Percentiles rank a stretch among this genome's conserved stretches.
Conservation (phyloP, 306 rosid genomes). For the Castanea sativa region DNA sequence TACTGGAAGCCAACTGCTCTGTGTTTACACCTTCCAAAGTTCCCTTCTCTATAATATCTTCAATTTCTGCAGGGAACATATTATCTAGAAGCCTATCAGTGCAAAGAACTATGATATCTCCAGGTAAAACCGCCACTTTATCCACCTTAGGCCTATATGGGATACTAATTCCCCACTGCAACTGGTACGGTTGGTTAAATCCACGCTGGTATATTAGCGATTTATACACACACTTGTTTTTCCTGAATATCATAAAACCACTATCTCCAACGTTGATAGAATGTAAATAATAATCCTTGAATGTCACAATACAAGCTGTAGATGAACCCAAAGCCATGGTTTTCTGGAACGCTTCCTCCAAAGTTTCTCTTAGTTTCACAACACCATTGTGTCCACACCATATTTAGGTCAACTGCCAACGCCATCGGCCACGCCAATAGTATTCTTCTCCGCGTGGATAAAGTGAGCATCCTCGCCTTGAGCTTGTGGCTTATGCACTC, state of each 20-base stretch:
- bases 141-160: background rate
- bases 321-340: conserved; percentile 9
- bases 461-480: conserved; percentile 20
- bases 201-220: conserved; percentile 2
- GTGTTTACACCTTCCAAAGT: background rate
- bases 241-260: conserved; percentile 28
- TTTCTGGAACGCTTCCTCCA: conserved; percentile 1
- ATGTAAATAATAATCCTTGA: background rate
- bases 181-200: conserved; percentile 4
- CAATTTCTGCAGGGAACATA: background rate
- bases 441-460: background rate
- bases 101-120: background rate
- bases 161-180: background rate
- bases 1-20: background rate
- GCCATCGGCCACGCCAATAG: conserved; percentile 13
- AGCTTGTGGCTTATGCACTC: background rate
- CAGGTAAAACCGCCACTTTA: background rate
- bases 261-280: conserved; percentile 21
- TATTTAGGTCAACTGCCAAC: conserved; percentile 2
- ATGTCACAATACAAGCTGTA: conserved; percentile 19
- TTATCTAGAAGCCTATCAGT: background rate
- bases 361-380: background rate
- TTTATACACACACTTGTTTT: background rate
- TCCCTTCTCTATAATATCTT: background rate
- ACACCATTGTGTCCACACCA: background rate